Evolutionary conservation across 805 yeast species (phyloP).

Genomic region (Candida fluviatilis): DNA sequence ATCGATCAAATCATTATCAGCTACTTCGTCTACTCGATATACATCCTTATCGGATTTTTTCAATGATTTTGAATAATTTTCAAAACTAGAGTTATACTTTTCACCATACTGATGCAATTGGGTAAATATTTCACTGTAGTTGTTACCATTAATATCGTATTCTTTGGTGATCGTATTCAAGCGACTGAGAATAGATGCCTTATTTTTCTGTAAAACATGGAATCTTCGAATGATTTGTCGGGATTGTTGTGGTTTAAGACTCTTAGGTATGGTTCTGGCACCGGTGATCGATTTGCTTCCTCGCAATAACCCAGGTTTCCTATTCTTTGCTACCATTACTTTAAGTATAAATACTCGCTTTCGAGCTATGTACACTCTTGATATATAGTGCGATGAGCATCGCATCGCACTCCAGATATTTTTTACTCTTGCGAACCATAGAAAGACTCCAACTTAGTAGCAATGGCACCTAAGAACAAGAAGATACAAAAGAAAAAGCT

Average conservation of each 20-base stretch:
- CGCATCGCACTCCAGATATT: background rate
- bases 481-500: constrained; percentile 4
- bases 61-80: background rate
- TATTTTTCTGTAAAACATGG: constrained; percentile 65
- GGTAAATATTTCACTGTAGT: constrained; percentile 7
- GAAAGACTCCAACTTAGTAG: too few species aligned
- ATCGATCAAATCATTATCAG: constrained; percentile 14
- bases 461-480: constrained; percentile 5
- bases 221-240: constrained; percentile 73
- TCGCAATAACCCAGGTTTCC: constrained; percentile 23
- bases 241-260: constrained; percentile 65
- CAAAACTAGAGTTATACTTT: background rate
- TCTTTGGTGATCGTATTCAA: constrained; percentile 23
- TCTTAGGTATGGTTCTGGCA: constrained; percentile 29
- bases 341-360: background rate
- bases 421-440: too few species aligned
- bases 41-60: constrained; percentile 10
- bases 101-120: background rate
- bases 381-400: constrained; percentile 7
- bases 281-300: constrained; percentile 31
- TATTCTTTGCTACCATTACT: constrained; percentile 11
- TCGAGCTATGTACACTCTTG: constrained; percentile 3
- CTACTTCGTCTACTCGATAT: constrained; percentile 16
- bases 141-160: constrained; percentile 16
- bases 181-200: constrained; percentile 34